Base-by-base conservation (phyloP, 176 grass and related monocot genomes). In the Oryza officinalis region DNA sequence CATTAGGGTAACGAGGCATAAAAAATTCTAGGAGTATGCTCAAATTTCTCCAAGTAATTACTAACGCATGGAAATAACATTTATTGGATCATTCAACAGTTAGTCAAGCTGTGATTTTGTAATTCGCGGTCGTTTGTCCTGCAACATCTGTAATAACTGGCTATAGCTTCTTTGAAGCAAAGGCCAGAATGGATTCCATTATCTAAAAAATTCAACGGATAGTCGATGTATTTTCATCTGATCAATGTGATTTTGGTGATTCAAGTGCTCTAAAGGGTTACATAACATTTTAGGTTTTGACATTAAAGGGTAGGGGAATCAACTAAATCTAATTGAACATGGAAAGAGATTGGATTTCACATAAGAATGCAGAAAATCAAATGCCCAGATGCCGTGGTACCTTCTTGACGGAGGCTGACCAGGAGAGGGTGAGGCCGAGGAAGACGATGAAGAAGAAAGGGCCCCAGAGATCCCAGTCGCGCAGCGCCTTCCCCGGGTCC, bases 401-500 rank as follows among this genome's bases (percentile, higher is more conserved):
- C 96, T 98, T 98, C 70, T 57, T 89, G 22, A 88, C 83, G 13
- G 93, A 95, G 27, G 96, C 93, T 3, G 87, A 94, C 96, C 89
- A 95, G 63, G 96, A 98, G 77, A 98, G 96, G 27, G 84, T 92
- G 32, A 98, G 89, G 2, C 96, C 93, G 5, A 98, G 91, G 59
- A 92, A 90, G 14, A 98, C 85, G 74, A 95, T 98, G 93, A 98
- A 98, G 93, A 98, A 98, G 89, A 95, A 95, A 2, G 96, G 96
- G 0, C 96, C 96, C 96, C 93, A 98, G 13, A 98, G 91, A 85
- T 98, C 96, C 96, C 96, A 98, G 49, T 94, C 96, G 33, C 91
- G 84, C 13, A 98, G 96, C 44, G 89, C 93, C 91, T 93, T 98
- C 37, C 93, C 96, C 0, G 93, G 89, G 86, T 98, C 93, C 77